Base-by-base conservation (phyloP, 73 alveolate species). In the Paraurostyla sp. region DNA sequence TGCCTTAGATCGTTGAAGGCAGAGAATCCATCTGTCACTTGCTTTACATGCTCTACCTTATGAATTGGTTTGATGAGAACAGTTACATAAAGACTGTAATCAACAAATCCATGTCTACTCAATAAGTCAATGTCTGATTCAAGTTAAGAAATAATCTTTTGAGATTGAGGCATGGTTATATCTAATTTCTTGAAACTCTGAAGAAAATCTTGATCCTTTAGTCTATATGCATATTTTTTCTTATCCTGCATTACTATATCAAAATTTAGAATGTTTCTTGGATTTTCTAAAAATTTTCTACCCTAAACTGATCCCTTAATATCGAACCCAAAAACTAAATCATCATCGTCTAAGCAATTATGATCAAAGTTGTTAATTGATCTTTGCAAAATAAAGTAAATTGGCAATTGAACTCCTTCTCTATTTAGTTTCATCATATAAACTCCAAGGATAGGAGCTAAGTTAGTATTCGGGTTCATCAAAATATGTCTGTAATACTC, bases 371-470 rank as follows among this genome's bases (percentile, higher is more conserved):
- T 65, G 9, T 62, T 76, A 40, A 89, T 87, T 35, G 59, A 41
- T 49, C 94, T 80, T 85, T 76, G 56, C 58, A 89, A 16, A 4
- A 80, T 36, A 63, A 89, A 89, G 38, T 60, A 33, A n/a, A 89
- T 63, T 23, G 90, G 84, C 58, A 69, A 65, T 15, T 49, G 25
- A 15, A 80, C 69, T 0, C 60, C 33, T 40, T 48, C 35, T 54
- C 83, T 50, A 20, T 49, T 82, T 15, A 83, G 89, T 49, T 59
- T 83, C 59, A 90, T 59, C 16, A 35, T 83, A 60, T 57, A 90
- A 20, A 83, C 95, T 0, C 95, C 95, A 15, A 90, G 60, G 35
- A 90, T 57, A 25, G 95, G 95, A 25, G 85, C 22, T 0, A 82
- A 20, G 51, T 51, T 35, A 11, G 92, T 69, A 62, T 90, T 46